Evolutionary conservation across 306 rosid species (phyloP).

Genomic region (Inga oerstediana): DNA sequence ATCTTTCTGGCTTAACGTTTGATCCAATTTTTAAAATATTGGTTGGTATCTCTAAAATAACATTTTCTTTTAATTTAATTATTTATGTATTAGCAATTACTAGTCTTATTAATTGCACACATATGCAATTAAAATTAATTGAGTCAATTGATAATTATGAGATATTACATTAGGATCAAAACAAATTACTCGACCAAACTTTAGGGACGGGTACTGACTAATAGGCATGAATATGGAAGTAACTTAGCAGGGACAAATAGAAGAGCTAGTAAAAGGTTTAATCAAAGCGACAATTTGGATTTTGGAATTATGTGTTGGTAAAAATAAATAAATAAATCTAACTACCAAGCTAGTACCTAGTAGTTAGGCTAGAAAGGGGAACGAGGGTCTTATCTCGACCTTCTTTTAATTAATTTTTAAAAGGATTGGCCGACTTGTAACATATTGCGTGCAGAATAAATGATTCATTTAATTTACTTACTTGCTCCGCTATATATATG

Average conservation of each 20-base stretch:
- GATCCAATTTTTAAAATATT: too few relatives aligned
- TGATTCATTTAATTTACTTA: not conserved
- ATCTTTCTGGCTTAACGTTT: too few relatives aligned
- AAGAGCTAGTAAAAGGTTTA: not conserved
- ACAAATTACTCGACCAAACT: too few relatives aligned
- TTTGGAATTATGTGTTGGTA: not conserved
- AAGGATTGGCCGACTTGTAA: constrained; percentile 45
- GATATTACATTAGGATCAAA: too few relatives aligned
- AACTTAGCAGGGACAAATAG: not conserved
- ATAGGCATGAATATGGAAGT: not conserved
- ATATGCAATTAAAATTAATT: too few relatives aligned
- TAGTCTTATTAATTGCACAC: too few relatives aligned
- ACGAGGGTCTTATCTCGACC: not conserved
- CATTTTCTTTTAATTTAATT: too few relatives aligned
- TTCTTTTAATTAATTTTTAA: not conserved
- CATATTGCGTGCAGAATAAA: constrained; percentile 16
- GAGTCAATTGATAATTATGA: too few relatives aligned
- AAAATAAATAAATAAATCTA: not conserved
- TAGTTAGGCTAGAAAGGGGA: not conserved
- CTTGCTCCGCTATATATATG: too few relatives aligned
- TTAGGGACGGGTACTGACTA: too few relatives aligned
- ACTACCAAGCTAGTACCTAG: not conserved
- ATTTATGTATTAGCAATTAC: too few relatives aligned
- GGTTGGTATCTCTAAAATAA: too few relatives aligned
- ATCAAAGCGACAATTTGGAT: not conserved